Conservation (phyloP, 2,329 filamentous ascomycete genomes). For the Corinectria fuckeliana region DNA sequence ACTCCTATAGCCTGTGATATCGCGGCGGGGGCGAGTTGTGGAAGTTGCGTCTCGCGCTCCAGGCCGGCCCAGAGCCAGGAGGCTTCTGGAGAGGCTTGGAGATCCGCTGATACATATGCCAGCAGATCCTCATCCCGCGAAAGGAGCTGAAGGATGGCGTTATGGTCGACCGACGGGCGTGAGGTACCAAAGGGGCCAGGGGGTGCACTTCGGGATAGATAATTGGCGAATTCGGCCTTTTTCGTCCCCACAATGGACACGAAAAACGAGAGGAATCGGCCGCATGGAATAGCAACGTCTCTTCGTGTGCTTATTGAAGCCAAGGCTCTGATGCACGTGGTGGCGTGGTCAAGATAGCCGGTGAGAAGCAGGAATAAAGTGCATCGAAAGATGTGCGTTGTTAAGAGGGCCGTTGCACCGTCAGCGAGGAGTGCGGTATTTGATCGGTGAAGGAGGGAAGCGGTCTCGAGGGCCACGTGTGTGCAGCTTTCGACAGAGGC, state of each 20-base stretch:
- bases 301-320: conserved; percentile 74
- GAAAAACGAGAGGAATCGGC: conserved; percentile 84
- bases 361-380: conserved; percentile 79
- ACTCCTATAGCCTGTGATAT: conserved; percentile 29
- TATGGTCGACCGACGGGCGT: conserved; percentile 41
- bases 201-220: conserved; percentile 45
- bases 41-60: conserved; percentile 53
- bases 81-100: conserved; percentile 78
- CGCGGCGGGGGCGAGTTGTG: conserved; percentile 29
- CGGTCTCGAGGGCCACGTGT: conserved; percentile 77
- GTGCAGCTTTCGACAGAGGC: conserved; percentile 81
- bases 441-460: conserved; percentile 73
- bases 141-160: conserved; percentile 42
- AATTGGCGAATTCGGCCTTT: conserved; percentile 53
- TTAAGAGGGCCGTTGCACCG: conserved; percentile 76
- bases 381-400: conserved; percentile 87
- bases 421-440: conserved; percentile 64
- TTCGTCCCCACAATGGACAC: conserved; percentile 68
- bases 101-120: conserved; percentile 83
- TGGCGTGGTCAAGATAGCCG: conserved; percentile 74
- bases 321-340: conserved; percentile 74
- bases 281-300: conserved; percentile 78
- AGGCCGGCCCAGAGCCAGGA: conserved; percentile 83
- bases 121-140: conserved; percentile 83
- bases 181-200: conserved; percentile 41